Base-by-base conservation (phyloP, 2,329 filamentous ascomycete genomes). In the Aspergillus puulaauensis region DNA sequence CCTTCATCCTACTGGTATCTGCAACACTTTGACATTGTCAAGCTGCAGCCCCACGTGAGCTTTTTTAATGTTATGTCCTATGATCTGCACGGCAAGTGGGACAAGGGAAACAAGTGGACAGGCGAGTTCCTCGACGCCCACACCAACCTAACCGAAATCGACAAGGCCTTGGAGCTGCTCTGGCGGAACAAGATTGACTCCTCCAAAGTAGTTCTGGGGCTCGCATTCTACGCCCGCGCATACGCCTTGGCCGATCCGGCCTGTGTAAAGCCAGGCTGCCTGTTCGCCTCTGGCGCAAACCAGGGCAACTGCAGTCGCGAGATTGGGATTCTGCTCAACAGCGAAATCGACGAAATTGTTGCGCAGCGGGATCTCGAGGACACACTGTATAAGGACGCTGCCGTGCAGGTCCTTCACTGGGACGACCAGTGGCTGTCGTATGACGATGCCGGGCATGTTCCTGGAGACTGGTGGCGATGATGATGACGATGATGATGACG, bases 101-200 rank as follows among this genome's bases (percentile, higher is more conserved):
- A 73, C 40, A 14, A 11, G 47, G 40, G 24, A 11, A 56, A 54
- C 23, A 44, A 56, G 41, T 52, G 44, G 39, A 64, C 64, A 0
- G 68, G 66, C 1, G 61, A 64, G 0, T 64, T 63, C n/a, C 47
- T 70, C 4, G 48, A 58, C 4, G 54, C 67, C 4, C 70, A 74
- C 51, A 75, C 69, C 37, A 73, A 73, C 24, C 19, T 73, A 0
- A 73, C 70, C 1, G 70, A 75, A 55, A 72, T 74, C 21, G 49
- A 69, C 9, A 5, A 61, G 0, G 65, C 52, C 0, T 46, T 75
- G 3, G 62, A 71, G 11, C 57, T 70, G 4, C 57, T 71, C 5
- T 74, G 65, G 71, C 55, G 67, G 4, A 66, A 64, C 21, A 52
- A 65, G 15, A 63, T 73, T 12, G 58, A 66, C 5, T 62, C 69